Evolutionary conservation across 2,329 filamentous ascomycete species (phyloP), one percentile per base, ranked within the genome.

Genomic region (Aspergillus sp.): DNA sequence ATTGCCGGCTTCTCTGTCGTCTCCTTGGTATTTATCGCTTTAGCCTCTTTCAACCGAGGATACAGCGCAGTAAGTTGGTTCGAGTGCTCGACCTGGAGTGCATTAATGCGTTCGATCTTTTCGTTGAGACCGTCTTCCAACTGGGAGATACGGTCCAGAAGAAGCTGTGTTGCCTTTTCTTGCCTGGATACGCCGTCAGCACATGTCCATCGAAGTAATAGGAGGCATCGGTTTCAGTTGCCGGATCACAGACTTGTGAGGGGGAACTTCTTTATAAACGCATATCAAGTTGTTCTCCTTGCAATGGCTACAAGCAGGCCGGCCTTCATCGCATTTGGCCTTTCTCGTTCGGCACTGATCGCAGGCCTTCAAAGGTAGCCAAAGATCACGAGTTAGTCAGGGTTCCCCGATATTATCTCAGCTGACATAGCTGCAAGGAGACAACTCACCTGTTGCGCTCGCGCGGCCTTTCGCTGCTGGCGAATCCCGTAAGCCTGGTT

Each of bases 271-370:
- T 66, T 93, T 88, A 75, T 97, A 98, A 75, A 91, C 88, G 80
- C 91, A 99, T 56, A 88, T 84, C 32, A 92, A 83, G 66, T 85
- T 88, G 73, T 96, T 96, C 67, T 98, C 93, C 69, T 89, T 90
- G 75, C 95, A 99, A 69, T 88, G 87, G 41, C 89, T 91, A 72
- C 92, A 94, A 69, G 90, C 89, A 2, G 90, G 92, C 66, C 90
- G 88, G 10, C 88, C 88, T 80, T 96, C 92, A 69, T 96, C 92
- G 73, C 92, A 96, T 77, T 96, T 96, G 13, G 92, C 92, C 76
- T 96, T 96, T 41, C 94, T 84, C 62, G 90, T 85, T 60, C 92
- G 88, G 77, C 92, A 96, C 75, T 89, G 91, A 71, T 96, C 92
- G 76, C 95, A 99, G 39, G 95, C 95, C 88, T 96, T 64, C 15